A percentile compares a stretch with the other conserved stretches of the same genome.
phyloP scores from a whole-genome alignment of 2,329 filamentous ascomycete species.

The Dendrostoma leiphaemia region DNA sequence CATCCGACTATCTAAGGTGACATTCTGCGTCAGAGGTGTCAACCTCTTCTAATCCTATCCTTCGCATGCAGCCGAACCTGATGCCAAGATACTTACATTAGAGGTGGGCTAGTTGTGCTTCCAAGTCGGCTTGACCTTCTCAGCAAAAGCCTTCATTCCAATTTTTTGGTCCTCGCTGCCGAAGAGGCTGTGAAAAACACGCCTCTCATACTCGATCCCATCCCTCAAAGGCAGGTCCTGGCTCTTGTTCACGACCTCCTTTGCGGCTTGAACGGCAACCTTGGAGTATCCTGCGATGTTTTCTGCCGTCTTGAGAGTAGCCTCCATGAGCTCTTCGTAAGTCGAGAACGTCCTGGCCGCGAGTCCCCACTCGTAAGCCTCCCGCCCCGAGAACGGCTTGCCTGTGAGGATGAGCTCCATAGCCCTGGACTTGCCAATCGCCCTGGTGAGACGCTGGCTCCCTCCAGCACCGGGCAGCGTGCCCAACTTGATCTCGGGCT shows the following conservation, averaged over 20 bases:
- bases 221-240: constrained; percentile 86
- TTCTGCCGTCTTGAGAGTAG: constrained; percentile 78
- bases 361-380: constrained; percentile 88
- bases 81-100: background rate
- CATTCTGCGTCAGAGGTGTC: background rate
- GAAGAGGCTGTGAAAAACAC: constrained; percentile 90
- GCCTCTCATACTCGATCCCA: constrained; percentile 91
- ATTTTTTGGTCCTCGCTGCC: constrained; percentile 97
- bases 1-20: background rate
- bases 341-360: constrained; percentile 78
- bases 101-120: constrained; percentile 67
- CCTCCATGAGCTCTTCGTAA: constrained; percentile 79
- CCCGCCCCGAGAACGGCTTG: constrained; percentile 75
- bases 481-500: constrained; percentile 95
- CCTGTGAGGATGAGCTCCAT: constrained; percentile 93
- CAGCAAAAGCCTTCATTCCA: constrained; percentile 91
- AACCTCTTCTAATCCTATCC: too few relatives aligned
- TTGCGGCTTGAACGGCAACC: constrained; percentile 84
- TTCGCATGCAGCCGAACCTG: background rate
- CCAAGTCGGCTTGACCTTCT: constrained; percentile 94
- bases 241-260: constrained; percentile 99
- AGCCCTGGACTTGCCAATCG: constrained; percentile 78
- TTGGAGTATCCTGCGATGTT: constrained; percentile 84
- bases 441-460: constrained; percentile 81
- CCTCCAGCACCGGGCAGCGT: constrained; percentile 91